phyloP scores from a whole-genome alignment of 176 grass and related monocot species.

The Carex kokanica region DNA sequence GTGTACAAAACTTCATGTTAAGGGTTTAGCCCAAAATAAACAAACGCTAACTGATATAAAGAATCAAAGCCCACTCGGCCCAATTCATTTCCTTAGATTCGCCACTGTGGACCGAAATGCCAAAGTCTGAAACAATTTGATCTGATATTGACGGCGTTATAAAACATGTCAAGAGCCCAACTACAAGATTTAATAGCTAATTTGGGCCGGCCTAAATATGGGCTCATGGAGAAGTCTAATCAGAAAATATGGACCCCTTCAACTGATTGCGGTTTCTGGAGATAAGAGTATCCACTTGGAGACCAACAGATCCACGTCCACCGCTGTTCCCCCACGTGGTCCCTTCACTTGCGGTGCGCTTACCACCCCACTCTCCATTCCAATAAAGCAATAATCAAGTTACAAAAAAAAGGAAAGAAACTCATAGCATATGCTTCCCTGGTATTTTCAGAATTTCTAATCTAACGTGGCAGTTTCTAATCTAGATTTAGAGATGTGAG shows the following conservation, averaged over 20 bases:
- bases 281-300: neutral
- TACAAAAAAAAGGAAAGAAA: no score
- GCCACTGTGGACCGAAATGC: neutral
- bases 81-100: no score
- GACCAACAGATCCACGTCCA: conserved; percentile 9
- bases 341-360: neutral
- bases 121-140: neutral
- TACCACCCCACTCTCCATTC: neutral
- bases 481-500: no score
- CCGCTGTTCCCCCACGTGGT: neutral
- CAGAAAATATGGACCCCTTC: neutral
- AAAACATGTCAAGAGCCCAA: neutral
- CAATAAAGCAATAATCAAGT: no score
- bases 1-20: no score
- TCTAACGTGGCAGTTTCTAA: no score
- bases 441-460: no score
- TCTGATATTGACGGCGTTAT: neutral
- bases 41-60: no score
- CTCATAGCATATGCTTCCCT: no score
- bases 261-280: neutral
- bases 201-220: neutral
- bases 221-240: neutral
- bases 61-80: no score
- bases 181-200: neutral
- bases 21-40: no score